Conservation (phyloP, 176 grass and related monocot genomes). For the Oryza longistaminata region DNA sequence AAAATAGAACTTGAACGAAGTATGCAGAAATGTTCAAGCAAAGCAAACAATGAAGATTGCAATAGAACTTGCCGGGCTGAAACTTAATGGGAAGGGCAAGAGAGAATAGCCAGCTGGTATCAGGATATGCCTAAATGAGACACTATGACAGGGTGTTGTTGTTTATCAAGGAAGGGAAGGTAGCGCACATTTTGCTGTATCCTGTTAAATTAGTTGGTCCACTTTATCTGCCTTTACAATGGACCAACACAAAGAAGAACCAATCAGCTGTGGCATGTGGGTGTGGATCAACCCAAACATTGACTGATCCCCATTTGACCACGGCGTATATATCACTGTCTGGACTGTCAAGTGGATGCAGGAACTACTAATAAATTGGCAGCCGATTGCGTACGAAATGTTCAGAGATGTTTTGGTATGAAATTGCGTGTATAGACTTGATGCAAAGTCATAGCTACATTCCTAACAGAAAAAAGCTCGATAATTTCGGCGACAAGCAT, state of each 20-base stretch:
- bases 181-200: neutral
- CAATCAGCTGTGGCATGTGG: neutral
- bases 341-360: neutral
- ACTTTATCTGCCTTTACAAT: neutral
- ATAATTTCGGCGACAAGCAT: neutral
- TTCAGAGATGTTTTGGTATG: neutral
- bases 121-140: constrained; percentile 29
- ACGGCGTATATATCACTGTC: constrained; percentile 1
- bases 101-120: constrained; percentile 1
- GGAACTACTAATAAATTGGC: neutral
- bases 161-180: constrained; percentile 12
- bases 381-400: constrained; percentile 10
- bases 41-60: constrained; percentile 4
- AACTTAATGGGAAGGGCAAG: neutral
- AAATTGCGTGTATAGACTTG: neutral
- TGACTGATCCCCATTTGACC: constrained; percentile 9
- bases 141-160: constrained; percentile 11
- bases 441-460: neutral
- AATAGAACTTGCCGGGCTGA: constrained; percentile 15
- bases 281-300: constrained; percentile 14
- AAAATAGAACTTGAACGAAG: neutral
- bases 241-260: neutral
- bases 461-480: neutral
- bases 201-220: neutral
- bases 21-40: neutral